phyloP scores from a whole-genome alignment of 805 yeast genomes.

The Hanseniaspora mollemarum region DNA sequence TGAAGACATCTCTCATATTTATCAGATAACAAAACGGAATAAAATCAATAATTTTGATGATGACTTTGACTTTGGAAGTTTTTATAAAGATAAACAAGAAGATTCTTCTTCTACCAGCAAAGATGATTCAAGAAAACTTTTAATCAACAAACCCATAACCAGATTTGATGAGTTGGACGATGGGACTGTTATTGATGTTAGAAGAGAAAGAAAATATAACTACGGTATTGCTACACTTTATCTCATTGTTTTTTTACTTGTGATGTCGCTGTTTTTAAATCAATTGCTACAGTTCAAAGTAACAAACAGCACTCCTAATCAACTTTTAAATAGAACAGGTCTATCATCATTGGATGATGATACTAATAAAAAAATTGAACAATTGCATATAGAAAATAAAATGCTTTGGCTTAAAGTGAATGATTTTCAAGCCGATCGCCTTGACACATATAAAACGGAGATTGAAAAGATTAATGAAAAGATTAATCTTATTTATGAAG shows the following conservation, averaged over 20 bases:
- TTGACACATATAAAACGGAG: background rate
- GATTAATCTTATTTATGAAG: background rate
- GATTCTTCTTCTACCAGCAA: too few species aligned
- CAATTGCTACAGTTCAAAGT: background rate
- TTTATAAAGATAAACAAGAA: too few species aligned
- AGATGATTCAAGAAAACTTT: too few species aligned
- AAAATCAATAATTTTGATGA: background rate
- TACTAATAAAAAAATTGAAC: background rate
- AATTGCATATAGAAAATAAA: background rate
- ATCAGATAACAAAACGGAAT: background rate
- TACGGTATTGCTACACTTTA: conserved; percentile 5
- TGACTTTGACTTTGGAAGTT: too few species aligned
- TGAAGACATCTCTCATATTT: background rate
- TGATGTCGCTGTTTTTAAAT: background rate
- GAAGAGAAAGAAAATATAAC: conserved; percentile 8
- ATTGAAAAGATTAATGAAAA: background rate
- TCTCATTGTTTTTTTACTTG: background rate
- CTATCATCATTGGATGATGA: background rate
- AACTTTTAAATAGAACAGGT: background rate
- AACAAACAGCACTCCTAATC: background rate
- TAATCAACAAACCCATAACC: background rate
- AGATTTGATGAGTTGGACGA: background rate
- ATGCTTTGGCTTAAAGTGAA: background rate
- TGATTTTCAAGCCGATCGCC: background rate
- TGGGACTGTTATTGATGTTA: conserved; percentile 2